Evolutionary conservation across 768 basidiomycete genomes (phyloP).

Genomic region (Tremella fuciformis): DNA sequence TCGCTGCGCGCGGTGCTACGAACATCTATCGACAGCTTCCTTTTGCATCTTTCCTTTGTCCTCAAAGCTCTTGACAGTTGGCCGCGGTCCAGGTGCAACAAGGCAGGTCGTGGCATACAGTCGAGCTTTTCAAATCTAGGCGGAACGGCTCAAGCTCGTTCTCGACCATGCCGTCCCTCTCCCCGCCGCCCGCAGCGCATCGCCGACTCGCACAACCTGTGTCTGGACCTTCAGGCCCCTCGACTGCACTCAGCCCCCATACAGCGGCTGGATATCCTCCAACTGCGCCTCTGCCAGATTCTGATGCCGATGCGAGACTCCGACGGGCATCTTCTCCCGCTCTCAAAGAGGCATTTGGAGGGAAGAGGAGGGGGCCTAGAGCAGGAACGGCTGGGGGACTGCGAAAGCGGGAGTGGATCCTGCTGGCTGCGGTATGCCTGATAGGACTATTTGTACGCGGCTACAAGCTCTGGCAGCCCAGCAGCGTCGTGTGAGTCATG

Average conservation of each 20-base stretch:
- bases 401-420: conserved; percentile 34
- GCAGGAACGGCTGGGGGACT: conserved; percentile 17
- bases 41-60: too few relatives aligned
- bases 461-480: conserved; percentile 77
- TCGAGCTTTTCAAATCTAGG: too few relatives aligned
- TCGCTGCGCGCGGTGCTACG: too few relatives aligned
- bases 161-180: conserved; percentile 16
- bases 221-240: not conserved
- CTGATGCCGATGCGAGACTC: conserved; percentile 35
- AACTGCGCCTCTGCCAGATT: conserved; percentile 15
- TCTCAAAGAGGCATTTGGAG: conserved; percentile 23
- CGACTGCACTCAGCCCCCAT: not conserved
- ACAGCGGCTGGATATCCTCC: not conserved
- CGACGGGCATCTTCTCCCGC: conserved; percentile 1
- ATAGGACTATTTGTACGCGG: conserved; percentile 78
- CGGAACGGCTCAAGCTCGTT: too few relatives aligned
- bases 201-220: not conserved
- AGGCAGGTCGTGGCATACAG: too few relatives aligned
- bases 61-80: too few relatives aligned
- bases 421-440: conserved; percentile 47
- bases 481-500: conserved; percentile 93
- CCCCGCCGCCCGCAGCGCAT: conserved; percentile 12
- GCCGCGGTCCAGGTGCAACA: too few relatives aligned
- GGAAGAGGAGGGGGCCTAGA: conserved; percentile 10
- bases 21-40: too few relatives aligned